Percentiles rank a stretch among this genome's conserved stretches.
Evolutionary conservation across 345 rosid genomes (phyloP).

Genomic region (Chamaenerion angustifolium): DNA sequence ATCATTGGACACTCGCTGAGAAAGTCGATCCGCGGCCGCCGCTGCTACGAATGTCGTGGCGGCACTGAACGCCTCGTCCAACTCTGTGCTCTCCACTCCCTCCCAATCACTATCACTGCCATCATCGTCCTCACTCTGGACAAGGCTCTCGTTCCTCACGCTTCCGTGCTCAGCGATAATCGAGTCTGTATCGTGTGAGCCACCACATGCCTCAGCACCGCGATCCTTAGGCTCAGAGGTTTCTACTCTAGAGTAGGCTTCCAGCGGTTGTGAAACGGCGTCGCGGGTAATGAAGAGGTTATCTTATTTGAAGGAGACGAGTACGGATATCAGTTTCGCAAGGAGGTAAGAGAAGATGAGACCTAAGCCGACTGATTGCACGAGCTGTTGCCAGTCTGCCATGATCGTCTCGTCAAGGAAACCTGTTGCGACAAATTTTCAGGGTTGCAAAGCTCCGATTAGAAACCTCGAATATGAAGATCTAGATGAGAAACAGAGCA

Average conservation of each 20-base stretch:
- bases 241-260: background rate
- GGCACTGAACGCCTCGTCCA: no score
- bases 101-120: constrained; percentile 72
- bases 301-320: constrained; percentile 68
- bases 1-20: no score
- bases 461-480: no score
- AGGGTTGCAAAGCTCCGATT: no score
- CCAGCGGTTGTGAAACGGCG: constrained; percentile 5
- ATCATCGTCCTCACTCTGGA: constrained; percentile 19
- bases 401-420: constrained; percentile 5
- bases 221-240: no score
- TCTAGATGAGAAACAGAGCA: no score
- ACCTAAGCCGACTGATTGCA: constrained; percentile 63
- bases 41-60: no score
- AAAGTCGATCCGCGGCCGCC: no score
- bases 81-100: constrained; percentile 84
- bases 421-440: no score
- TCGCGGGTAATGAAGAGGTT: constrained; percentile 46
- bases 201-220: no score
- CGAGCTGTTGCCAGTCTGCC: constrained; percentile 62
- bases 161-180: constrained; percentile 68
- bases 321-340: constrained; percentile 89
- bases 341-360: constrained; percentile 73
- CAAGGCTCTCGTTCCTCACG: constrained; percentile 44
- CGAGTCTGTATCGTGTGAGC: constrained; percentile 32